Evolutionary conservation across 257 asterid species (phyloP).

Genomic region (Echites panduratus): DNA sequence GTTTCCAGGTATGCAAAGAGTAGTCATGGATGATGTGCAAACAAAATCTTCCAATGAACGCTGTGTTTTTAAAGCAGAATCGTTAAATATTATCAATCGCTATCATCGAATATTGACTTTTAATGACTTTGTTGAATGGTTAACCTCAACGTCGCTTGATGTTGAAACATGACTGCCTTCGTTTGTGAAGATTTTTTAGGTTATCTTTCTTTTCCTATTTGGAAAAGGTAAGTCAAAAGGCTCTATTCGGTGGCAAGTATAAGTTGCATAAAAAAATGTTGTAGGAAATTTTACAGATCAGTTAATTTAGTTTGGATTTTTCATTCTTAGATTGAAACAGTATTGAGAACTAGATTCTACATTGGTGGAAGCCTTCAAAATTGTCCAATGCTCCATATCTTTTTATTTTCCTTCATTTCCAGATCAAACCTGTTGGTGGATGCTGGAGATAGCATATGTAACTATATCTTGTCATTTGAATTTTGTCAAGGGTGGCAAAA

Average conservation of each 20-base stretch:
- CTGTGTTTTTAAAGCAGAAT: not conserved
- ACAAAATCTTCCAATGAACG: not conserved
- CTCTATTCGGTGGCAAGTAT: not conserved
- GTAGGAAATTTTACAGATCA: not conserved
- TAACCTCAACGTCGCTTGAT: not conserved
- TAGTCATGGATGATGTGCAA: not conserved
- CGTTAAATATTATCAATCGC: not conserved
- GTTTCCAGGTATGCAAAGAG: slow-evolving; percentile 57
- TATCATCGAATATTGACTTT: no score
- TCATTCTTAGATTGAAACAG: not conserved
- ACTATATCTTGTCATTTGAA: not conserved
- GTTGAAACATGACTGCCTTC: not conserved
- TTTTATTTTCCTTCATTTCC: not conserved
- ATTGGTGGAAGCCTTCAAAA: not conserved
- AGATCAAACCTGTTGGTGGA: not conserved
- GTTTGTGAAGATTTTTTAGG: not conserved
- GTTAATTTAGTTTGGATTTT: not conserved
- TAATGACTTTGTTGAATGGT: not conserved
- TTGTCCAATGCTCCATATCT: not conserved
- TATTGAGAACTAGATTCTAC: not conserved
- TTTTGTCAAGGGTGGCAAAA: no score
- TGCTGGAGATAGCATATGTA: not conserved
- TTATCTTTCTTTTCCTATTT: not conserved
- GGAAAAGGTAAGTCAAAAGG: not conserved
- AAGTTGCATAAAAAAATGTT: not conserved